These are phyloP conservation scores for Oropetium thomaeum DNA, from an alignment of 176 grass and related monocot genomes.

Conservation along the genomic window DNA sequence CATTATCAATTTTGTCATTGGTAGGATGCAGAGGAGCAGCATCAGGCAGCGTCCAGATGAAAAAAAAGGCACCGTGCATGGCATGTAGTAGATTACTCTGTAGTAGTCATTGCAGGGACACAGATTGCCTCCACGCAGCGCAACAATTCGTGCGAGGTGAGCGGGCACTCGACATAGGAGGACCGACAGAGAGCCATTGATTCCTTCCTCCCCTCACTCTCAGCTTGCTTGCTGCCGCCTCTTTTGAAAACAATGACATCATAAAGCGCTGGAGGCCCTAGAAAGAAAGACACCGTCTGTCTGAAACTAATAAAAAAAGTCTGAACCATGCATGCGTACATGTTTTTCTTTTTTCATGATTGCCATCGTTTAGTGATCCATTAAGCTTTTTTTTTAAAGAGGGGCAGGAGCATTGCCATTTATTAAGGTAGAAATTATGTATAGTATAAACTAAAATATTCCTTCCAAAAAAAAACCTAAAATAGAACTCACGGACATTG, in stretches of 20 bases:
- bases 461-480: no score
- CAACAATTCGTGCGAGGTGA: slow-evolving; percentile 29
- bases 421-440: no score
- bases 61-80: not conserved
- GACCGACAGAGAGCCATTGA: slow-evolving; percentile 19
- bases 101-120: not conserved
- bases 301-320: no score
- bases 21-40: not conserved
- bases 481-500: no score
- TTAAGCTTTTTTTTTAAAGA: no score
- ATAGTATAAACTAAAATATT: no score
- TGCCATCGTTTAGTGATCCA: not conserved
- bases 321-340: slow-evolving; percentile 28
- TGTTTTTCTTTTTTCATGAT: not conserved
- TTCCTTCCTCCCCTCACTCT: not conserved
- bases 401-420: no score
- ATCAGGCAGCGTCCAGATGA: not conserved
- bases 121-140: not conserved
- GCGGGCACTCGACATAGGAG: not conserved
- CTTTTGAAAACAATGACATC: slow-evolving; percentile 18
- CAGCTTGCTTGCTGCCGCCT: not conserved
- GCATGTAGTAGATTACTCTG: not conserved
- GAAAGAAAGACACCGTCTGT: not conserved
- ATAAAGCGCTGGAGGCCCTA: slow-evolving; percentile 10
- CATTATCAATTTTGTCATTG: not conserved